These are phyloP conservation scores for Arthroderma uncinatum DNA, from an alignment of 2,329 filamentous ascomycete species.

Conservation along the genomic window DNA sequence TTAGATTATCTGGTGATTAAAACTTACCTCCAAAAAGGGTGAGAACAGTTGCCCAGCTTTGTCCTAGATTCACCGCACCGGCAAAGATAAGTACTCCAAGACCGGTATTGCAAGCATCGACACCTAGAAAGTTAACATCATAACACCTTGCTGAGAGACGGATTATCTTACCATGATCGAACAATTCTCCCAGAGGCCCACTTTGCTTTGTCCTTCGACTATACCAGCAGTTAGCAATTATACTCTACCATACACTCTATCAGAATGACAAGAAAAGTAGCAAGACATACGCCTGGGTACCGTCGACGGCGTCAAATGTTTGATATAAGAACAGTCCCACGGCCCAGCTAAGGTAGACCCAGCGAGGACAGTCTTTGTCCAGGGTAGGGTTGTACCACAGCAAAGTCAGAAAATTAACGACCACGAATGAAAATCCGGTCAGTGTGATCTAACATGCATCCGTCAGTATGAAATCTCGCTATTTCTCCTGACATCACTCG, in stretches of 20 bases:
- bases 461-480: background rate
- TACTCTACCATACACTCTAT: conserved; percentile 6
- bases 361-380: conserved; percentile 82
- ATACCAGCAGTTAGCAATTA: conserved; percentile 4
- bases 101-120: conserved; percentile 93
- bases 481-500: background rate
- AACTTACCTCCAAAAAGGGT: conserved; percentile 67
- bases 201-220: conserved; percentile 82
- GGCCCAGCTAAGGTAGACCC: conserved; percentile 93
- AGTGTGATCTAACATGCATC: conserved; percentile 57
- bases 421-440: conserved; percentile 78
- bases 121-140: conserved; percentile 37
- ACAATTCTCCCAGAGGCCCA: conserved; percentile 87
- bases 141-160: background rate
- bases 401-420: conserved; percentile 79
- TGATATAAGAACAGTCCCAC: conserved; percentile 88
- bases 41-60: conserved; percentile 78
- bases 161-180: conserved; percentile 63
- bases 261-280: conserved; percentile 17
- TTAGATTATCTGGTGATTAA: background rate
- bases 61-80: conserved; percentile 82
- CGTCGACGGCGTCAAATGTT: conserved; percentile 96
- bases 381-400: conserved; percentile 94
- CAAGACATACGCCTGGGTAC: conserved; percentile 65
- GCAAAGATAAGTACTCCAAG: conserved; percentile 88